Conservation (phyloP, 148 eudicot genomes). For the Cornus controversa region DNA sequence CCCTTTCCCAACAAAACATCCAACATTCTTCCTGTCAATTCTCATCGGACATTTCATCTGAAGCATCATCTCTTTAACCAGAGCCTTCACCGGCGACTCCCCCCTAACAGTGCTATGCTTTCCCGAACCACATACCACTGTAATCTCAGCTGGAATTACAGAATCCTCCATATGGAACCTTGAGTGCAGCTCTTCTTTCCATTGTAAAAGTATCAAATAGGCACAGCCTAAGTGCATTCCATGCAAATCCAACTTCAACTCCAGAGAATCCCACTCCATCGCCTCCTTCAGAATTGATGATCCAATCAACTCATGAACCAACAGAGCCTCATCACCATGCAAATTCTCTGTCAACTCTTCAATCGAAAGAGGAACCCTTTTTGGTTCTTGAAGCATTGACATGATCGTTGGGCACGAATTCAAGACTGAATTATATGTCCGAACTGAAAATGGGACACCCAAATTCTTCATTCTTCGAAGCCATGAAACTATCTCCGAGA, state of each 20-base stretch:
- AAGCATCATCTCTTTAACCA: slow-evolving; percentile 59
- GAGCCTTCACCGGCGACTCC: slow-evolving; percentile 57
- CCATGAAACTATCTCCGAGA: slow-evolving; percentile 62
- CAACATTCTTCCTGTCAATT: slow-evolving; percentile 69
- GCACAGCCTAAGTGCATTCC: slow-evolving; percentile 72
- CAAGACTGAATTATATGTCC: slow-evolving; percentile 70
- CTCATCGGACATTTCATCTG: slow-evolving; percentile 58
- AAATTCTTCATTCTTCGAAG: slow-evolving; percentile 43
- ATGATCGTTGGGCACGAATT: slow-evolving; percentile 64
- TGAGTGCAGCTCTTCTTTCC: slow-evolving; percentile 52
- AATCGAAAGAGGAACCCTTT: slow-evolving; percentile 49
- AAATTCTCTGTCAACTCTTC: slow-evolving; percentile 40
- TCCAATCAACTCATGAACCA: slow-evolving; percentile 53
- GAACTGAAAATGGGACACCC: slow-evolving; percentile 45
- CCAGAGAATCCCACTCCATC: slow-evolving; percentile 50
- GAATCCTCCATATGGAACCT: slow-evolving; percentile 37
- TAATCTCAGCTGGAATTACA: slow-evolving; percentile 47
- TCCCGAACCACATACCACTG: slow-evolving; percentile 68
- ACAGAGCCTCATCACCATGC: slow-evolving; percentile 36
- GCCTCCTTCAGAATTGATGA: slow-evolving; percentile 43
- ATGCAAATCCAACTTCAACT: slow-evolving; percentile 78
- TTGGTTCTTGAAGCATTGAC: slow-evolving; percentile 43
- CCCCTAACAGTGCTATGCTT: slow-evolving; percentile 70
- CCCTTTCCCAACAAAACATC: slow-evolving; percentile 82
- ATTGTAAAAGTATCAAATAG: slow-evolving; percentile 64